These are phyloP conservation scores for Tripterygium wilfordii DNA, from an alignment of 177 flowering plant genomes.

Conservation along the genomic window DNA sequence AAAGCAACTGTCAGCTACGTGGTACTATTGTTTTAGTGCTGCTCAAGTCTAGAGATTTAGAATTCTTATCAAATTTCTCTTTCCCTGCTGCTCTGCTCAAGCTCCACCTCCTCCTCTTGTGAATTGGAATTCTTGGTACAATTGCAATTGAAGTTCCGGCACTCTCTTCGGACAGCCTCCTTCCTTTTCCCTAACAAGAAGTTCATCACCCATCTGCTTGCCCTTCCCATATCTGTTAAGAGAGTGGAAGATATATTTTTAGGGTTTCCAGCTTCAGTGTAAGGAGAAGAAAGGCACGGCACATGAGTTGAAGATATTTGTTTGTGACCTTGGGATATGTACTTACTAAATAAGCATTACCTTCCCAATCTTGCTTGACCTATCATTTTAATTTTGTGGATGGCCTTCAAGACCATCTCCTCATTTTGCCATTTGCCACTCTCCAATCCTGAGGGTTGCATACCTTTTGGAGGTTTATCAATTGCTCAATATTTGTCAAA, in stretches of 20 bases:
- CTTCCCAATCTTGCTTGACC: too few species aligned
- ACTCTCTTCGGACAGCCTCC: slow-evolving; percentile 20
- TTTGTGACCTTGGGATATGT: too few species aligned
- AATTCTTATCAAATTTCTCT: slow-evolving; percentile 15
- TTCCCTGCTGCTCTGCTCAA: slow-evolving; percentile 32
- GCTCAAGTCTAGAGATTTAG: slow-evolving; percentile 24
- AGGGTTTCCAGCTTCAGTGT: slow-evolving; percentile 22
- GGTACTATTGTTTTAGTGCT: slow-evolving; percentile 8
- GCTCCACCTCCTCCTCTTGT: slow-evolving; percentile 60
- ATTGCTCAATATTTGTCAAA: too few species aligned
- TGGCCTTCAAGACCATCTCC: too few species aligned
- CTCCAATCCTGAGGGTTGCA: too few species aligned
- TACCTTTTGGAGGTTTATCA: too few species aligned
- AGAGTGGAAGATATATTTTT: neutral
- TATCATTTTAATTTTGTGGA: too few species aligned
- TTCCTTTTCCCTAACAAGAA: slow-evolving; percentile 45
- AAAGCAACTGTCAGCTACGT: neutral
- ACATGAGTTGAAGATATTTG: too few species aligned
- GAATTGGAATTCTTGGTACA: slow-evolving; percentile 20
- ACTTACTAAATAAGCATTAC: too few species aligned
- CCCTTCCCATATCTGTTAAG: slow-evolving; percentile 43
- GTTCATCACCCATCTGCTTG: slow-evolving; percentile 58
- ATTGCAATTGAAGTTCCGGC: slow-evolving; percentile 8
- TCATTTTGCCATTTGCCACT: too few species aligned
- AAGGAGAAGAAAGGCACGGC: too few species aligned